Conservation (phyloP, 768 basidiomycete species). For the Cyathus striatus region DNA sequence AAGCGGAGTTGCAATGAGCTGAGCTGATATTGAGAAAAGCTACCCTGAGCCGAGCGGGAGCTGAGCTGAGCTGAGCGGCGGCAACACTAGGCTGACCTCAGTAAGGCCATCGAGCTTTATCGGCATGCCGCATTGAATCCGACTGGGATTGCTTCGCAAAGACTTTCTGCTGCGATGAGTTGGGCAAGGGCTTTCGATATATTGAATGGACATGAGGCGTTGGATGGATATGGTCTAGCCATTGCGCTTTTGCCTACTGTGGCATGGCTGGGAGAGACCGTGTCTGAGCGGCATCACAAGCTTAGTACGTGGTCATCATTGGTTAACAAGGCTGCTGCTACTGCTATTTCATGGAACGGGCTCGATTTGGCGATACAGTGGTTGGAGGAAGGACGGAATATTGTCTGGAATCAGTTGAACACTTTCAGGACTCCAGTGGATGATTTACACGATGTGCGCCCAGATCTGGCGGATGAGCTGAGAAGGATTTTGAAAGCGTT, state of each 20-base stretch:
- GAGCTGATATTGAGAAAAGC: no score
- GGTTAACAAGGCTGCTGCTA: slow-evolving; percentile 7
- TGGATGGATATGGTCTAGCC: slow-evolving; percentile 6
- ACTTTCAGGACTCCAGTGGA: slow-evolving; percentile 14
- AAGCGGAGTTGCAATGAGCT: no score
- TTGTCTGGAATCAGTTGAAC: slow-evolving; percentile 15
- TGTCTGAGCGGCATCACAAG: slow-evolving; percentile 5
- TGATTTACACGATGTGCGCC: slow-evolving; percentile 3
- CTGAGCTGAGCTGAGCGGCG: no score
- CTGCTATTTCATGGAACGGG: slow-evolving; percentile 5
- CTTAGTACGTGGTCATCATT: slow-evolving; percentile 5
- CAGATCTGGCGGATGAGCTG: slow-evolving; percentile 5
- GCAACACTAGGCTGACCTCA: no score
- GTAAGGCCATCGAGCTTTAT: no score
- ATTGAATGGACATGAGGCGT: neutral
- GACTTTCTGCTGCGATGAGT: slow-evolving; percentile 2
- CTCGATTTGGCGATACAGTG: slow-evolving; percentile 12
- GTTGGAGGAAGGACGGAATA: slow-evolving; percentile 16
- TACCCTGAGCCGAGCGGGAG: no score
- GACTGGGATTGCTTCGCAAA: slow-evolving; percentile 1
- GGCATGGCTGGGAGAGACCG: slow-evolving; percentile 11
- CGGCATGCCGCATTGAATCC: slow-evolving; percentile 1
- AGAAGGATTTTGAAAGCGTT: slow-evolving; percentile 5
- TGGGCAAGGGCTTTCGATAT: slow-evolving; percentile 4
- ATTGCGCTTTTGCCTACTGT: slow-evolving; percentile 9